Base-by-base conservation (phyloP, 495 filamentous ascomycete genomes). In the Annulohypoxylon nitens region DNA sequence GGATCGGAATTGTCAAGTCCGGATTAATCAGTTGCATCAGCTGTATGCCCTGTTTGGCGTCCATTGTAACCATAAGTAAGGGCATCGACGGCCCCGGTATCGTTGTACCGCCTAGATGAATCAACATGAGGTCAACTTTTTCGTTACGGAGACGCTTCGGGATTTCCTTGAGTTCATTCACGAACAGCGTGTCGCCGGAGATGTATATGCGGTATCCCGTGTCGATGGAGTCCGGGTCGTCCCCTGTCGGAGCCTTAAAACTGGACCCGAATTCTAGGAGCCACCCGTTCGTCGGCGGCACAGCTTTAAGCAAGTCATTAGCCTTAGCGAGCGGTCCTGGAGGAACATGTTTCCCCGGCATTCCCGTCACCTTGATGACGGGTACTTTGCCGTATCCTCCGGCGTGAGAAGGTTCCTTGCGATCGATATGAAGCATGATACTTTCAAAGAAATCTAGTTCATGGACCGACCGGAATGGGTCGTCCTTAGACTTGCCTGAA, bases 221-320 rank as follows among this genome's bases (percentile, higher is more conserved):
- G 25, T 86, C 70, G 58, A 89, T 79, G 4, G 75, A 69, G 2
- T 77, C 68, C 7, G 51, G 69, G 4, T 74, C 63, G 9, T 14
- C 58, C 3, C 68, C 63, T 14, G 68, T 71, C 39, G 72, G 60
- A 9, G 62, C 59, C 34, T 70, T 59, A 33, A 54, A 36, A 34
- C 45, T 63, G 63, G 86, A 83, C 4, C 90, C 90, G 20, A 93
- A 80, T 72, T 93, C 90, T 4, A 93, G 60, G 77, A 93, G 85
- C 90, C 90, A 93, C 39, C 90, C 91, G 71, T 93, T 92, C 4
- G 88, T 91, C 1, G 91, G 91, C 4, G 91, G 91, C 55, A 92
- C 90, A 0, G 89, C 90, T 18, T 81, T 74, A 3, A 90, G 77
- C 10, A 91, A n/a, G 36, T 90, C 84, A 76, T 92, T 92, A 25